These are phyloP conservation scores for Tuber brumale DNA, from an alignment of 495 filamentous ascomycete species.

Conservation along the genomic window DNA sequence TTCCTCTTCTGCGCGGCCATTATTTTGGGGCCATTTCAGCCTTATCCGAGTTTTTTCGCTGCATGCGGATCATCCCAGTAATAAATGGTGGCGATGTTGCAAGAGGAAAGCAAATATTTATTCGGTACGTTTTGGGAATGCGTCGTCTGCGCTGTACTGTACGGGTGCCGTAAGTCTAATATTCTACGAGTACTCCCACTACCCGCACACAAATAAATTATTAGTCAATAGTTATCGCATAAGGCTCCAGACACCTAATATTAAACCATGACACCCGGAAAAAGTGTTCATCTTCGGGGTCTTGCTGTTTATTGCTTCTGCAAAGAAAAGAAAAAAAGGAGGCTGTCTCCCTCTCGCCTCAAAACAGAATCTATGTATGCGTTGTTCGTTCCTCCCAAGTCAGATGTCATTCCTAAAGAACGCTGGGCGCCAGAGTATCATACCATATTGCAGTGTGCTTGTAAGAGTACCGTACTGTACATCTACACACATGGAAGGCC, in stretches of 20 bases:
- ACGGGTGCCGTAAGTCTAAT: not conserved
- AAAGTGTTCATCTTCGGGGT: not conserved
- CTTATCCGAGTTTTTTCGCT: not conserved
- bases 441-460: not conserved
- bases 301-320: not conserved
- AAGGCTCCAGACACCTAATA: not conserved
- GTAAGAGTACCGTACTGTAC: not conserved
- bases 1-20: not conserved
- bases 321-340: not conserved
- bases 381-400: not conserved
- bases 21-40: not conserved
- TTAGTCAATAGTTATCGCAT: not conserved
- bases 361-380: not conserved
- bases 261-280: not conserved
- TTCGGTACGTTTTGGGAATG: not conserved
- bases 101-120: not conserved
- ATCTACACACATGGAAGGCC: not conserved
- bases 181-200: not conserved
- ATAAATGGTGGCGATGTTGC: not conserved
- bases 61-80: not conserved
- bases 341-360: not conserved
- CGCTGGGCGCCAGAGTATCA: not conserved
- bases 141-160: not conserved
- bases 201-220: not conserved
- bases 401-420: not conserved